These are phyloP conservation scores for Elongisporangium anandrum DNA, from an alignment of 352 stramenopile genomes.

Conservation along the genomic window DNA sequence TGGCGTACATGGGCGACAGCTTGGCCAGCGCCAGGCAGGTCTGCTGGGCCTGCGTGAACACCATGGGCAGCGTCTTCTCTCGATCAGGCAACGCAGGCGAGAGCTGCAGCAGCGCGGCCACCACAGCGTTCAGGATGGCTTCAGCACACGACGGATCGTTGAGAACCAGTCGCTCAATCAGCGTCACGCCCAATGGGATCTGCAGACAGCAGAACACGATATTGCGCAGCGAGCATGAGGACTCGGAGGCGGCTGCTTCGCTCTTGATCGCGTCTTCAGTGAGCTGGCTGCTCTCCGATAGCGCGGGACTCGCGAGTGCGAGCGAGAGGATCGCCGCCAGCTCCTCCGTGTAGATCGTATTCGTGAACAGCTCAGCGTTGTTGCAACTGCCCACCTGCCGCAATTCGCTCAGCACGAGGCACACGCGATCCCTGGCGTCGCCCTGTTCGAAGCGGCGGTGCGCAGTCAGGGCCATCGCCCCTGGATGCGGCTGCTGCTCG, in stretches of 20 bases:
- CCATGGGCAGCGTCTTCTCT: conserved; percentile 2
- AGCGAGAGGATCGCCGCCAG: conserved; percentile 46
- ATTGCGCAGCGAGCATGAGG: neutral
- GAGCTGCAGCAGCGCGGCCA: conserved; percentile 21
- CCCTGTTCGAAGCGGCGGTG: conserved; percentile 54
- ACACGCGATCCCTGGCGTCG: conserved; percentile 17
- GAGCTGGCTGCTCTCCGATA: conserved; percentile 2
- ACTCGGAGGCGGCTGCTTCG: neutral
- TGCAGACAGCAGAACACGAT: conserved; percentile 18
- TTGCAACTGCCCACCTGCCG: neutral
- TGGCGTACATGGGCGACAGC: conserved; percentile 34
- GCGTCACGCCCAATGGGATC: conserved; percentile 30
- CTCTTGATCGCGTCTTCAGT: too few species aligned
- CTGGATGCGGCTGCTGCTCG: conserved; percentile 3
- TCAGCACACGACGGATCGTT: conserved; percentile 45
- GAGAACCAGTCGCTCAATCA: conserved; percentile 37
- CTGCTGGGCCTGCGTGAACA: conserved; percentile 11
- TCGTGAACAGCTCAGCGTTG: conserved; percentile 37
- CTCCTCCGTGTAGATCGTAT: conserved; percentile 54
- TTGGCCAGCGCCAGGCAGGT: conserved; percentile 26
- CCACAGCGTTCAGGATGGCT: conserved; percentile 30
- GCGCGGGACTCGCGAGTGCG: conserved; percentile 22
- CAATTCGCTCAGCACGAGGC: conserved; percentile 34
- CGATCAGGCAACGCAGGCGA: conserved; percentile 4
- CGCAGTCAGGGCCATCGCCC: conserved; percentile 5